Evolutionary conservation across 495 filamentous ascomycete species (phyloP).

Genomic region (Xylaria intraflava): DNA sequence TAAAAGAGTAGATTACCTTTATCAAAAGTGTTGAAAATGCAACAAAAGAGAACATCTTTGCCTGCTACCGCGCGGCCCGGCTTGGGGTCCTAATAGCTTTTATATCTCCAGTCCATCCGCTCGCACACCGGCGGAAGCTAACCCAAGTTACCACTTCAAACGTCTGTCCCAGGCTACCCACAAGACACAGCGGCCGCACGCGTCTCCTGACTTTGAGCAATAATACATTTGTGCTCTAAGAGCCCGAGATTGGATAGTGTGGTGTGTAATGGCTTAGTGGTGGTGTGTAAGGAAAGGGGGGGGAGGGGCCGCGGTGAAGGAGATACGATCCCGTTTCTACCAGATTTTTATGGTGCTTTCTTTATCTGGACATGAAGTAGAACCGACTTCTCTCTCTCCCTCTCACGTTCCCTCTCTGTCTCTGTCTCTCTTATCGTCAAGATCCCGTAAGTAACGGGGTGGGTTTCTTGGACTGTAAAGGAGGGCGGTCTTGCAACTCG

Average conservation of each 20-base stretch:
- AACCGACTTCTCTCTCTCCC: slow-evolving; percentile 23
- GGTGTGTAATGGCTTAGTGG: slow-evolving; percentile 8
- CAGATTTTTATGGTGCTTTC: slow-evolving; percentile 9
- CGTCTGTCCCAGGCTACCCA: slow-evolving; percentile 2
- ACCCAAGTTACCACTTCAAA: slow-evolving; percentile 3
- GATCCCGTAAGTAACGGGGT: slow-evolving; percentile 12
- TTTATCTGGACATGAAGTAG: slow-evolving; percentile 17
- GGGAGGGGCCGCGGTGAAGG: slow-evolving; percentile 12
- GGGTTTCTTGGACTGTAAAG: slow-evolving; percentile 21
- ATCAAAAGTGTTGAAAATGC: neutral
- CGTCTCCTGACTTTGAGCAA: slow-evolving; percentile 24
- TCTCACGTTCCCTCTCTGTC: slow-evolving; percentile 16
- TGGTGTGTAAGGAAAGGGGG: slow-evolving; percentile 25
- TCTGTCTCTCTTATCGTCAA: slow-evolving; percentile 30
- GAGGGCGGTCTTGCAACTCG: slow-evolving; percentile 25
- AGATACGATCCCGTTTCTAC: slow-evolving; percentile 2
- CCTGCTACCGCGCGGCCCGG: neutral
- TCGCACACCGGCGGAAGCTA: neutral
- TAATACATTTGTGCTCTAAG: slow-evolving; percentile 15
- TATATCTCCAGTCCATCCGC: slow-evolving; percentile 2
- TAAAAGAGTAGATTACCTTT: neutral
- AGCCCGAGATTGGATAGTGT: slow-evolving; percentile 15
- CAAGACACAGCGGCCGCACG: slow-evolving; percentile 8
- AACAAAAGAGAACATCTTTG: neutral
- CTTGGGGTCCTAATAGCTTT: slow-evolving; percentile 5